These are phyloP conservation scores for Fomitopsis betulina DNA, from an alignment of 1,284 basidiomycete genomes.

Conservation along the genomic window DNA sequence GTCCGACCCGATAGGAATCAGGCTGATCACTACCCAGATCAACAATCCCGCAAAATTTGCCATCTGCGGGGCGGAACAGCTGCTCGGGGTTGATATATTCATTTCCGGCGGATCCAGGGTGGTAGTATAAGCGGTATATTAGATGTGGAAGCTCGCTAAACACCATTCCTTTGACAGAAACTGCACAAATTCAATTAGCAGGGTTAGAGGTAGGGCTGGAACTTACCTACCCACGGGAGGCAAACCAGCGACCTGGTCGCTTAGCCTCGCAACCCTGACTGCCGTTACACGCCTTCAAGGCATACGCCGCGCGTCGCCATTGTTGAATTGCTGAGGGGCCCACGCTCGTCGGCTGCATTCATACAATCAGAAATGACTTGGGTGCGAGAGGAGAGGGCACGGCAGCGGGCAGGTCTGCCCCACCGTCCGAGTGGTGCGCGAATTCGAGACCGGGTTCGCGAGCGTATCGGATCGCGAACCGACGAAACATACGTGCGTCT, in stretches of 20 bases:
- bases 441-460: neutral
- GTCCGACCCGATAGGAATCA: conserved; percentile 1
- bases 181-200: too few species aligned
- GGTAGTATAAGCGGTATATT: too few species aligned
- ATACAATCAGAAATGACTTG: neutral
- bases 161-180: too few species aligned
- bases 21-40: neutral
- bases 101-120: too few species aligned
- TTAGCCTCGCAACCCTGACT: neutral
- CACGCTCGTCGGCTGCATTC: neutral
- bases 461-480: neutral
- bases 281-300: neutral
- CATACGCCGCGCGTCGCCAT: neutral
- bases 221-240: neutral
- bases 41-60: neutral
- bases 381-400: neutral
- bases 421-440: neutral
- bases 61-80: neutral
- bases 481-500: neutral
- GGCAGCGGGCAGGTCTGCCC: neutral
- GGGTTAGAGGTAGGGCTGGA: too few species aligned
- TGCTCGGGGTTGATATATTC: too few species aligned
- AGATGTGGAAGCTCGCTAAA: too few species aligned
- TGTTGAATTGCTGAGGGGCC: neutral
- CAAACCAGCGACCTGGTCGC: neutral